Evolutionary conservation across 371 early-diverging fungal species (phyloP), one percentile per base, ranked within the genome.

Genomic region (Phascolomyces articulosus): DNA sequence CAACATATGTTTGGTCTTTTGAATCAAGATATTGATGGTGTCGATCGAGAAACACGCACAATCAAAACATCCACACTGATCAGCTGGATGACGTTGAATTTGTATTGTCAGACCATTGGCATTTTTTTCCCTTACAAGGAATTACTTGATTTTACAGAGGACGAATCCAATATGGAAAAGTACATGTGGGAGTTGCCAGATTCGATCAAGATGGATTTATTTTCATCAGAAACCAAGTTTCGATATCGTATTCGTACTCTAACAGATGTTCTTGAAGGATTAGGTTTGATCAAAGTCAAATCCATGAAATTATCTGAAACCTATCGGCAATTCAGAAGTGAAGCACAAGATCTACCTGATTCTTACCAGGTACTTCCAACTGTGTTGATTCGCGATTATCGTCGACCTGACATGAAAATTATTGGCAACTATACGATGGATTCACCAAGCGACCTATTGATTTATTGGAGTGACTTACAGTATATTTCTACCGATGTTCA

Each of bases 401-500:
- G 64, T 16, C 53, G 20, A 18, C 6, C 8, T 0, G 67, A 55
- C 1, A 15, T 23, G 2, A 69, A 71, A 10, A 9, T 71, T 10
- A 9, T 75, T 1, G 60, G 64, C 18, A 69, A 66, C 9, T 69
- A 71, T 48, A 20, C 26, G 11, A 20, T 80, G 4, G 41, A 61
- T 9, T 62, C 56, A 21, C 16, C 44, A 1, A 53, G 64, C 10
- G 75, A 79, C 48, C 40, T 77, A 4, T 6, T 49, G 20, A 47
- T 62, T 10, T 84, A 71, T 54, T 84, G 84, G 84, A 66, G 68
- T 60, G 75, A 72, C 27, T 58, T 84, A 18, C 69, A 72, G 47
- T 81, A 67, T 34, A 24, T 73, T 1, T 74, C 72, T 24, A 62
- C 64, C 18, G 58, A 58, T 20, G 26, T 26, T 34, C 55, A 62